These are phyloP conservation scores for Chenopodium quinoa DNA, from an alignment of 148 eudicot genomes.

Conservation along the genomic window DNA sequence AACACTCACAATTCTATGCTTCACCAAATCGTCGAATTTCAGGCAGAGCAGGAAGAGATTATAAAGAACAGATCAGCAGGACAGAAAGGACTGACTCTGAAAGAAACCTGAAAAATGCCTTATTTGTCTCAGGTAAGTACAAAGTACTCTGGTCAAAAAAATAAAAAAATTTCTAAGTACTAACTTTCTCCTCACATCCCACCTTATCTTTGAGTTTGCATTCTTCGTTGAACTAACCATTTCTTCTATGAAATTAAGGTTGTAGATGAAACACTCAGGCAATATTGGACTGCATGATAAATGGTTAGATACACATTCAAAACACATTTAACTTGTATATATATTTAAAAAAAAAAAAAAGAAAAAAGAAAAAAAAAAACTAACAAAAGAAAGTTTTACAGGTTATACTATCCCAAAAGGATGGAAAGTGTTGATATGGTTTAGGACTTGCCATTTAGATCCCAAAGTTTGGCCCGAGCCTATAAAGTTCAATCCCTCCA, in stretches of 20 bases:
- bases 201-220: too few relatives aligned
- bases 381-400: conserved; percentile 24
- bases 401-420: conserved; percentile 88
- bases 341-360: too few relatives aligned
- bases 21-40: background rate
- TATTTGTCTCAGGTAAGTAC: conserved; percentile 67
- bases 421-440: conserved; percentile 86
- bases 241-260: conserved; percentile 43
- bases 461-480: conserved; percentile 69
- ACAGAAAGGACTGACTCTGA: conserved; percentile 67
- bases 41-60: conserved; percentile 83
- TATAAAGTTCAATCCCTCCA: conserved; percentile 59
- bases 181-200: too few relatives aligned
- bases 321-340: too few relatives aligned
- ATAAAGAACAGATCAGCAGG: conserved; percentile 52
- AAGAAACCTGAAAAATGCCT: conserved; percentile 71
- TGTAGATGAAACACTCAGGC: conserved; percentile 93
- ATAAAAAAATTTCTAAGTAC: too few relatives aligned
- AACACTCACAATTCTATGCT: background rate
- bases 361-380: too few relatives aligned
- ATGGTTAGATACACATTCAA: conserved; percentile 41
- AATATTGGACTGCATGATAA: conserved; percentile 49
- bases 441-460: conserved; percentile 64
- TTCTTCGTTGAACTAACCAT: background rate
- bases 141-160: background rate